phyloP scores from a whole-genome alignment of 1,139 yeast genomes.

The Suhomyces ambrosiae region DNA sequence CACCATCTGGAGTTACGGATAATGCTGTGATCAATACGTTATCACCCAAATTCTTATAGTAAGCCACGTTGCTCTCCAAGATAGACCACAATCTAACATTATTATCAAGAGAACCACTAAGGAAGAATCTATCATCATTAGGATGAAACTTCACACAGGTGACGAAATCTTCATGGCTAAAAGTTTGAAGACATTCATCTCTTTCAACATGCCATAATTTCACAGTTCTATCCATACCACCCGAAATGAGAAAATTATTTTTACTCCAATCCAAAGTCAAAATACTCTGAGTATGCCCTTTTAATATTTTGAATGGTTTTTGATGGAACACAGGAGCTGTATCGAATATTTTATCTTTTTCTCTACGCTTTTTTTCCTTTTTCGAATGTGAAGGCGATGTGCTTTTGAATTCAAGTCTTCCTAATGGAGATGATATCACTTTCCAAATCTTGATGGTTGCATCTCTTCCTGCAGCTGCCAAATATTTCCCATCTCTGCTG shows the following conservation, averaged over 20 bases:
- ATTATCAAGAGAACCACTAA: constrained; percentile 82
- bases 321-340: constrained; percentile 82
- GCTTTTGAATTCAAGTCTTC: constrained; percentile 47
- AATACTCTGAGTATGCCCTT: constrained; percentile 71
- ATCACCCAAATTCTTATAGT: constrained; percentile 42
- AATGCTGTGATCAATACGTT: constrained; percentile 72
- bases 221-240: constrained; percentile 86
- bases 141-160: constrained; percentile 85
- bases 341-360: constrained; percentile 23
- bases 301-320: constrained; percentile 60
- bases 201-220: constrained; percentile 84
- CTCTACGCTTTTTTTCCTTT: constrained; percentile 15
- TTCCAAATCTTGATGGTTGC: constrained; percentile 73
- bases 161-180: constrained; percentile 77
- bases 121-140: constrained; percentile 81
- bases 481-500: constrained; percentile 74
- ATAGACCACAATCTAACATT: constrained; percentile 83
- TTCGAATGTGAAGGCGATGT: constrained; percentile 9
- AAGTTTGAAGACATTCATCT: constrained; percentile 61
- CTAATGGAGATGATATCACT: constrained; percentile 70
- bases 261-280: constrained; percentile 85
- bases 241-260: constrained; percentile 75
- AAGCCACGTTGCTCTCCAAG: constrained; percentile 54
- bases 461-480: constrained; percentile 86
- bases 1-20: constrained; percentile 71